phyloP scores from a whole-genome alignment of 2,329 filamentous ascomycete genomes.

The Sarocladiaceae sp. region DNA sequence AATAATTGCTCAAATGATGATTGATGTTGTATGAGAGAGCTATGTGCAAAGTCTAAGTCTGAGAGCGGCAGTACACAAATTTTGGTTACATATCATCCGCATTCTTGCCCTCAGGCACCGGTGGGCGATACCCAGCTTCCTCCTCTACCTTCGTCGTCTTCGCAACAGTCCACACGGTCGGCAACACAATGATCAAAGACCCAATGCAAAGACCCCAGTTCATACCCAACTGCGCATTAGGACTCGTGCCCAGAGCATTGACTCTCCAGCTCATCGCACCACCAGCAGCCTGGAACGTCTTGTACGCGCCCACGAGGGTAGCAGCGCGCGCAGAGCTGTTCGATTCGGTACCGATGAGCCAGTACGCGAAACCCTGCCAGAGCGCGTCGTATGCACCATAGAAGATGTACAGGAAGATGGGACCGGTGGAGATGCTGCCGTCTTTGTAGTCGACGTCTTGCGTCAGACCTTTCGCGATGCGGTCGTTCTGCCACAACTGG shows the following conservation, averaged over 20 bases:
- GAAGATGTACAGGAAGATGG: conserved; percentile 67
- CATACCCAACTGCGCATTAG: conserved; percentile 39
- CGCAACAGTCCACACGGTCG: conserved; percentile 34
- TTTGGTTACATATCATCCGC: neutral
- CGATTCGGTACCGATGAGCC: conserved; percentile 45
- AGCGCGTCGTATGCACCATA: conserved; percentile 66
- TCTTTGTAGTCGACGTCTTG: conserved; percentile 44
- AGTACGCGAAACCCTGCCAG: conserved; percentile 64
- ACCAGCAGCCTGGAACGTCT: conserved; percentile 38
- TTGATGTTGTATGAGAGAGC: too few species aligned
- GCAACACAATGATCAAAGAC: conserved; percentile 35
- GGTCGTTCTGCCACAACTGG: conserved; percentile 50
- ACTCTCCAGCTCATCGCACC: conserved; percentile 43
- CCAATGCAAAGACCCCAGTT: conserved; percentile 42
- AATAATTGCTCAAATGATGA: too few species aligned
- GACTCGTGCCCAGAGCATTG: conserved; percentile 29
- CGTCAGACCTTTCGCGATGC: conserved; percentile 32
- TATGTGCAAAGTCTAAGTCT: too few species aligned
- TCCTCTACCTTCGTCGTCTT: conserved; percentile 20
- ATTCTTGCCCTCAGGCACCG: neutral
- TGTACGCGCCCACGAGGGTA: conserved; percentile 42
- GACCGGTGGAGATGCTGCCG: conserved; percentile 49
- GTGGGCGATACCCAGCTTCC: conserved; percentile 17
- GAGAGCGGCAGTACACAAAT: too few species aligned
- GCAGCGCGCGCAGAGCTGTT: conserved; percentile 36